These are phyloP conservation scores for Solanum virginianum DNA, from an alignment of 257 asterid genomes.

Conservation along the genomic window DNA sequence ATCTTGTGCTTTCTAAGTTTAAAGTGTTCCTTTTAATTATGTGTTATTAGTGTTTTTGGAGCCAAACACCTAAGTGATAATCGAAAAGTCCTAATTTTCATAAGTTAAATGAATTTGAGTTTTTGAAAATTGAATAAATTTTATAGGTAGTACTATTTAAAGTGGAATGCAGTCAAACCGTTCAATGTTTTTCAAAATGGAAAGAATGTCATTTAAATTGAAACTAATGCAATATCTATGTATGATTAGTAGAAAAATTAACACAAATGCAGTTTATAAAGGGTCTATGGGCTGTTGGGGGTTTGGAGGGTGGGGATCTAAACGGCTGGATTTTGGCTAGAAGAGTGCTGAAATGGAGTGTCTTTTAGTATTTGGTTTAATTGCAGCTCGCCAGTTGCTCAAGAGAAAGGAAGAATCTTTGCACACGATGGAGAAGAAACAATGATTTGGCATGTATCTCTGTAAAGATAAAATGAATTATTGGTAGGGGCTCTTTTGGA, in stretches of 20 bases:
- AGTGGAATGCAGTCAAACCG: background rate
- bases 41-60: background rate
- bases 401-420: background rate
- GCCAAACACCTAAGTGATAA: background rate
- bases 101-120: background rate
- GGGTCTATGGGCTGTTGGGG: background rate
- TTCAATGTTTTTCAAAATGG: background rate
- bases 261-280: background rate
- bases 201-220: background rate
- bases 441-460: background rate
- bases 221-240: background rate
- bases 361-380: background rate
- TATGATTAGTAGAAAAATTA: background rate
- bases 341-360: background rate
- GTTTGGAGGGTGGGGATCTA: background rate
- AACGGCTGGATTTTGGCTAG: background rate
- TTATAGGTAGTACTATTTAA: background rate
- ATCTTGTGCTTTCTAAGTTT: background rate
- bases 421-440: background rate
- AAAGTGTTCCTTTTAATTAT: background rate
- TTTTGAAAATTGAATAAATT: background rate
- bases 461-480: background rate
- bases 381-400: background rate
- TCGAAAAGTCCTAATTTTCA: background rate
- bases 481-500: background rate